Evolutionary conservation across 148 eudicot species (phyloP), one percentile per base, ranked within the genome.

Genomic region (Rhododendron williamsianum): DNA sequence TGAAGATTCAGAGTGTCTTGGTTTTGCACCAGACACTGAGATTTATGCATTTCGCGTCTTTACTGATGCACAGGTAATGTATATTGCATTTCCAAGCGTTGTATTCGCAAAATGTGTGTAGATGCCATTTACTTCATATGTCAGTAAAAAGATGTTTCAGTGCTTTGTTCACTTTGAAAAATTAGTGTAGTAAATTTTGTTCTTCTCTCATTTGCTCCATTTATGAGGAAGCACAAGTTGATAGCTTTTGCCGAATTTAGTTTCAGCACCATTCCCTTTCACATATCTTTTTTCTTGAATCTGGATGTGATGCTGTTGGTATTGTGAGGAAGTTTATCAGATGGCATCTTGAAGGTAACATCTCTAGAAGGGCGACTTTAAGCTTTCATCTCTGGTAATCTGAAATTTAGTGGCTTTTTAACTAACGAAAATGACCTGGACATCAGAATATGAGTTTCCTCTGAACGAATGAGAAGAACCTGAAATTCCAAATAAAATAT

Each of bases 21-120:
- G 99, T 78, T 97, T 97, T 93, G 99, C 99, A 76, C 98, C 99
- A 72, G 98, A 97, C 80, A 91, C 99, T 18, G 99, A 97, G 89
- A 93, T 97, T 84, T 95, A 94, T 90, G 98, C 99, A 79, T 97
- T 94, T 86, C 96, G 98, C 65, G 99, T 97, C 65, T 97, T 97
- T 84, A 95, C 99, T 38, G 99, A 97, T 92, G 95, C 98, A 27
- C 98, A 95, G 99, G 99, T 97, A 94, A 93, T 91, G 87, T 86
- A 76, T 88, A 51, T 51, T 92, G 88, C 83, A 58, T 58, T 80
- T 69, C 74, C 13, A 84, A 38, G 49, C 13, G 8, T 27, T 60
- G 12, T 4, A 52, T 48, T 82, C 12, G 38, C 43, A 10, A 76
- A 58, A 56, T 18, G 3, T 3, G 63, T 48, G 46, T 71, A 18